Conservation (phyloP, 2,329 filamentous ascomycete genomes). For the Talaromyces sp. region DNA sequence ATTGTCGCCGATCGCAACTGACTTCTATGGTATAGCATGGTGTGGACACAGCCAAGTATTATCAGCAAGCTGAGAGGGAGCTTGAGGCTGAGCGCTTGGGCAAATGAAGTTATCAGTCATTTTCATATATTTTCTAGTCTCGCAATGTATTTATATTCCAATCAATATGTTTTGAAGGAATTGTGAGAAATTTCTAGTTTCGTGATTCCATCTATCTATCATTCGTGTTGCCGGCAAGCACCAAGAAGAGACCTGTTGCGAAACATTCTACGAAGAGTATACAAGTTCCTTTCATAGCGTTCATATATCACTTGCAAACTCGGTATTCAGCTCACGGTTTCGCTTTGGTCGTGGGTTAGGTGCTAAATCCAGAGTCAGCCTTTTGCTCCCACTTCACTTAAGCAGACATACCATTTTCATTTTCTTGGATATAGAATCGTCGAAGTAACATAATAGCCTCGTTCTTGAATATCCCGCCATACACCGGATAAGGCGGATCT, state of each 20-base stretch:
- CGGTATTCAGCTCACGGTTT: constrained; percentile 54
- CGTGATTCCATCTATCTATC: too few relatives aligned
- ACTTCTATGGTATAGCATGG: constrained; percentile 60
- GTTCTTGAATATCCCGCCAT: constrained; percentile 81
- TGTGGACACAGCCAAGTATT: constrained; percentile 98
- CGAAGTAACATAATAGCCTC: constrained; percentile 89
- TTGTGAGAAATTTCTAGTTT: neutral
- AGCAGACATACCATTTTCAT: constrained; percentile 66
- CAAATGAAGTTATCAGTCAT: constrained; percentile 20
- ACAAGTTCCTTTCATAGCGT: neutral
- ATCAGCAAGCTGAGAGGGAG: constrained; percentile 88
- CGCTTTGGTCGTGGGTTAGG: constrained; percentile 62
- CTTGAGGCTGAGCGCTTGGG: constrained; percentile 67
- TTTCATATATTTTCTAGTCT: constrained; percentile 17
- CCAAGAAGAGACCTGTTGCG: neutral
- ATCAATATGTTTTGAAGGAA: constrained; percentile 3
- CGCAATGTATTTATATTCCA: constrained; percentile 13
- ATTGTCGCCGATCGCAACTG: constrained; percentile 6
- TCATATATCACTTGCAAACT: constrained; percentile 5
- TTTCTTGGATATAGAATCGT: constrained; percentile 96
- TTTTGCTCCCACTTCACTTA: neutral
- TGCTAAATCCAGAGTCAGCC: constrained; percentile 36
- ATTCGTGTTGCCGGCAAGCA: neutral
- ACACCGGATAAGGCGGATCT: constrained; percentile 73
- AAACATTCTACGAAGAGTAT: neutral